These are phyloP conservation scores for Quercus variabilis DNA, from an alignment of 306 rosid genomes.

Conservation along the genomic window DNA sequence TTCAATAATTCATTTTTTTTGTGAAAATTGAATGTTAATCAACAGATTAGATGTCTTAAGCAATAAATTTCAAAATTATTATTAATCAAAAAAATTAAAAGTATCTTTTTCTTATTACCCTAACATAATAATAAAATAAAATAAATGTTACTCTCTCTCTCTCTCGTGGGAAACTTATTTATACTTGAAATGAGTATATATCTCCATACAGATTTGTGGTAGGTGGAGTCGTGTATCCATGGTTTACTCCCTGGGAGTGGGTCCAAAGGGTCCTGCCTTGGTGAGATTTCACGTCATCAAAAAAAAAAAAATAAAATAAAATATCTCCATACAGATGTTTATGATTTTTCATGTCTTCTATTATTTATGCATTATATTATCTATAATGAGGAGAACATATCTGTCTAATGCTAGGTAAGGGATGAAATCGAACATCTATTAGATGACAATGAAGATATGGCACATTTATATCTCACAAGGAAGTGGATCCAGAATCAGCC, in stretches of 20 bases:
- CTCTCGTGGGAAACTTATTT: background rate
- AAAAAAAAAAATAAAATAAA: too few species aligned
- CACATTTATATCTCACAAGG: conserved; percentile 87
- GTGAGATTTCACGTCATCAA: too few species aligned
- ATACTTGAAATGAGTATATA: background rate
- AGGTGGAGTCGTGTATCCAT: too few species aligned
- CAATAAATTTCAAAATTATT: too few species aligned
- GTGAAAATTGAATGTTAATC: too few species aligned
- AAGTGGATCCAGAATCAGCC: conserved; percentile 86
- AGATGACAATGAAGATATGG: conserved; percentile 98
- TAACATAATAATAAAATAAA: background rate
- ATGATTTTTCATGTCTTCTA: conserved; percentile 1
- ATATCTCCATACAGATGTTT: background rate
- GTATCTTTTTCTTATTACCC: too few species aligned
- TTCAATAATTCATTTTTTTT: too few species aligned
- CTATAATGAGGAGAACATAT: conserved; percentile 16
- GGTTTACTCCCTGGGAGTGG: too few species aligned
- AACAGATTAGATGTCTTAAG: too few species aligned
- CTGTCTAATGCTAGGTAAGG: conserved; percentile 60
- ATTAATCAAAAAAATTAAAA: too few species aligned
- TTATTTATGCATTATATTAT: conserved; percentile 11
- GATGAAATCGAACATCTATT: conserved; percentile 93
- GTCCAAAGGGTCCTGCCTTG: too few species aligned
- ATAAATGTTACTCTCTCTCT: background rate
- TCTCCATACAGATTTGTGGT: background rate